These are phyloP conservation scores for Strigomonas culicis DNA, from an alignment of 208 protist species.

Conservation along the genomic window DNA sequence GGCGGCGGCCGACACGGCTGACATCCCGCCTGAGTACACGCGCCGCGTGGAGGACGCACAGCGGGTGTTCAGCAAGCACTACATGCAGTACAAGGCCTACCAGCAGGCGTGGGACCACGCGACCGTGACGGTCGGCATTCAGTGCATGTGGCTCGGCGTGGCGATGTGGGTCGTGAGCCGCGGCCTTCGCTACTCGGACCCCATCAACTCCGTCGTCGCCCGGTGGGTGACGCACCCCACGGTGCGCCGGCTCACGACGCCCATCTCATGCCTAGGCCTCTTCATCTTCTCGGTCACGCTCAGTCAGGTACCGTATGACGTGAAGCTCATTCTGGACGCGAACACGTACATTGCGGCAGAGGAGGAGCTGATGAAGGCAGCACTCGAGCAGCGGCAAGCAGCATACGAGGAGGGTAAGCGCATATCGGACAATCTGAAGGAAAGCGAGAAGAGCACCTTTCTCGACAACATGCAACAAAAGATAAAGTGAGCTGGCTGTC, in stretches of 20 bases:
- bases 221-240: constrained; percentile 35
- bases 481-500: constrained; percentile 15
- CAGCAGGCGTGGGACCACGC: constrained; percentile 27
- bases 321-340: constrained; percentile 29
- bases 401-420: constrained; percentile 45
- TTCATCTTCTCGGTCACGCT: constrained; percentile 37
- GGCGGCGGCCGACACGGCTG: constrained; percentile 21
- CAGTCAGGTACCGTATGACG: constrained; percentile 51
- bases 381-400: constrained; percentile 23
- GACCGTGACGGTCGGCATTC: constrained; percentile 43
- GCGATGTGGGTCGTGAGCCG: constrained; percentile 58
- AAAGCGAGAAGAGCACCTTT: constrained; percentile 11
- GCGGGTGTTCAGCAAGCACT: constrained; percentile 45
- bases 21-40: constrained; percentile 53
- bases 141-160: constrained; percentile 61
- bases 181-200: constrained; percentile 61
- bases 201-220: constrained; percentile 57
- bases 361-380: constrained; percentile 32
- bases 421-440: constrained; percentile 19
- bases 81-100: constrained; percentile 36
- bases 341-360: constrained; percentile 19
- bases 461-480: constrained; percentile 1
- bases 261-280: constrained; percentile 55
- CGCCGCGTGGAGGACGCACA: constrained; percentile 70
- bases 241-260: constrained; percentile 52